Conservation (phyloP, 1,139 yeast species). For the Williopsis jadinii region DNA sequence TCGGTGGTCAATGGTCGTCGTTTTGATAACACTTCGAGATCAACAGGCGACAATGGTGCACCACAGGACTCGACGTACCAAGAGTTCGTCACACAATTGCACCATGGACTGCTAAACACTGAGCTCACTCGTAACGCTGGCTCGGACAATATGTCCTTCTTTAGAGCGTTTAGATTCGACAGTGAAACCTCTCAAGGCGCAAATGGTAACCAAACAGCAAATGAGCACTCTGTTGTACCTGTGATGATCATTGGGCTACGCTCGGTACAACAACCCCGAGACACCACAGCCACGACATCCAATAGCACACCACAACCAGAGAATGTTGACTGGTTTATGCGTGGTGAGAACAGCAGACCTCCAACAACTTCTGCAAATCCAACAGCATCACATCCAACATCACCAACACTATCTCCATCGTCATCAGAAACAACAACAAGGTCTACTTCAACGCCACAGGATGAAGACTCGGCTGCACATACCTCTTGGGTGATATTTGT, state of each 20-base stretch:
- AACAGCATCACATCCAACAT: not conserved
- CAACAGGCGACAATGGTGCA: not conserved
- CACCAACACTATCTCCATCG: not conserved
- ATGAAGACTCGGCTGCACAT: constrained; percentile 10
- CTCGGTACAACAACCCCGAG: constrained; percentile 25
- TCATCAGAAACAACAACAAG: not conserved
- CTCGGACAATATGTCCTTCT: constrained; percentile 32
- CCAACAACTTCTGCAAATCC: not conserved
- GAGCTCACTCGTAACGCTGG: constrained; percentile 25
- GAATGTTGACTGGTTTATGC: constrained; percentile 11
- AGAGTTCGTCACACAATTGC: constrained; percentile 33
- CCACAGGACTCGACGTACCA: constrained; percentile 28
- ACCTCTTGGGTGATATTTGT: constrained; percentile 45
- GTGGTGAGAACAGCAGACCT: constrained; percentile 1
- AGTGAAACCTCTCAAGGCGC: not conserved
- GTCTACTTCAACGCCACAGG: not conserved
- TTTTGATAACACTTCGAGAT: constrained; percentile 21
- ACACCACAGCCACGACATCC: not conserved
- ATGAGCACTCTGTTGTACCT: constrained; percentile 33
- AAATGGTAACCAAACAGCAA: not conserved
- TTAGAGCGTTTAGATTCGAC: constrained; percentile 49
- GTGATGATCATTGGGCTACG: constrained; percentile 53
- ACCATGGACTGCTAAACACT: constrained; percentile 32
- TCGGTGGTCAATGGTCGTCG: constrained; percentile 22
- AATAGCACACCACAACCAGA: not conserved